Evolutionary conservation across 306 rosid species (phyloP), one percentile per base, ranked within the genome.

Genomic region (Cercis canadensis): DNA sequence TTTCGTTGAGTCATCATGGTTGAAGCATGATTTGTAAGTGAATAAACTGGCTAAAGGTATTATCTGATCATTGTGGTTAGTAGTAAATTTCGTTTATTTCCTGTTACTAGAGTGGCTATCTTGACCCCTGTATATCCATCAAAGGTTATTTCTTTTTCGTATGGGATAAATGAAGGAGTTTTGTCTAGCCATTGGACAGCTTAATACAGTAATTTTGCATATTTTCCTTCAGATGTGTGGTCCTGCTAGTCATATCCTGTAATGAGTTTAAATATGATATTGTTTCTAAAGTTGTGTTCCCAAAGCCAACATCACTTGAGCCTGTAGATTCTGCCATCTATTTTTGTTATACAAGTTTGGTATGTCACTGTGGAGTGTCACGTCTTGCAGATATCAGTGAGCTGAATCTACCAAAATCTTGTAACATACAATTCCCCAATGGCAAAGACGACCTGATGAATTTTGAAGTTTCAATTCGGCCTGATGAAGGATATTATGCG

Each of bases 391-490:
- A 95, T 79, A 95, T 95, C 49, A 81, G 87, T 71, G 99, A 95
- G 89, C 85, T 95, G 85, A 95, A 84, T 82, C 92, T 91, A 31
- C 96, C 99, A 40, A 86, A 87, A 66, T 84, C 99, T 14, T 95
- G 99, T 55, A 29, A 53, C 69, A 89, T 91, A 36, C 74, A 78
- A 65, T 95, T 95, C 83, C 96, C 97, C 58, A 91, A 89, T 77
- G 96, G 99, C 75, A 88, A 89, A 87, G 97, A 95, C 85, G 96
- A 95, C 61, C 87, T 95, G 65, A 95, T 89, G 97, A 89, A 89
- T 86, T 91, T 95, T 6, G 99, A 91, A 76, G 97, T 95, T 78
- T 47, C 96, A 52, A 89, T 95, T 79, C 92, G 85, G 57, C 99
- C 96, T 7, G 99, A 95, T 77, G 99, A 95, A 70, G 97, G 97